Base-by-base conservation (phyloP, 306 rosid species). In the Pyrus communis region DNA sequence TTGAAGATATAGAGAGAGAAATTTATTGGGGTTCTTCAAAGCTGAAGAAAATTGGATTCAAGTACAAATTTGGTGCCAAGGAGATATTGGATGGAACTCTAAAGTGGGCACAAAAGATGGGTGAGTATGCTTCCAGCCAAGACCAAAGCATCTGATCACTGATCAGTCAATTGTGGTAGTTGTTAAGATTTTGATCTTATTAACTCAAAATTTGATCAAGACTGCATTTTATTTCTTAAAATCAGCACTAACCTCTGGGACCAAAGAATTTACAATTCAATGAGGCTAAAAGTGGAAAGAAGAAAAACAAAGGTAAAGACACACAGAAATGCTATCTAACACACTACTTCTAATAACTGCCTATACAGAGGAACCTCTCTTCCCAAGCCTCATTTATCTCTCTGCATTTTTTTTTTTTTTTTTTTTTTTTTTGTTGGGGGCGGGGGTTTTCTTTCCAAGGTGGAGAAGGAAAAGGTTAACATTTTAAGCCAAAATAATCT, bases 401-500 rank as follows among this genome's bases (percentile, higher is more conserved):
- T 22, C 11, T 22, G 1, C 30, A 6, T n/a, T 33, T 38, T 38
- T 38, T 35, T 12, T 30, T 22, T 6, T 10, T 11, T 7, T 35
- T 4, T 4, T n/a, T 33, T 38, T 38, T 38, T 6, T 35, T 4
- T 28, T 28, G 30, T 28, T 28, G 30, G 30, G 30, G 30, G 30
- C 3, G 30, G 30, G 30, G 30, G 30, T 31, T 61, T 12, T 28
- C 22, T 21, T 0, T 31, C 69, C 19, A 7, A 42, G 7, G 31
- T 57, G 21, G 40, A 33, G 31, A 55, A 46, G 38, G 78, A n/a
- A 51, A 69, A 43, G 73, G 13, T 23, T 35, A 27, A 35, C 33
- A 57, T 75, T 55, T 75, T 60, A 81, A 54, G 76, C 28, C 77
- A 84, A 75, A 75, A 83, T 74, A 75, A 25, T 85, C 90, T 1